These are phyloP conservation scores for Umbilicaria muhlenbergii DNA, from an alignment of 495 filamentous ascomycete species.

Conservation along the genomic window DNA sequence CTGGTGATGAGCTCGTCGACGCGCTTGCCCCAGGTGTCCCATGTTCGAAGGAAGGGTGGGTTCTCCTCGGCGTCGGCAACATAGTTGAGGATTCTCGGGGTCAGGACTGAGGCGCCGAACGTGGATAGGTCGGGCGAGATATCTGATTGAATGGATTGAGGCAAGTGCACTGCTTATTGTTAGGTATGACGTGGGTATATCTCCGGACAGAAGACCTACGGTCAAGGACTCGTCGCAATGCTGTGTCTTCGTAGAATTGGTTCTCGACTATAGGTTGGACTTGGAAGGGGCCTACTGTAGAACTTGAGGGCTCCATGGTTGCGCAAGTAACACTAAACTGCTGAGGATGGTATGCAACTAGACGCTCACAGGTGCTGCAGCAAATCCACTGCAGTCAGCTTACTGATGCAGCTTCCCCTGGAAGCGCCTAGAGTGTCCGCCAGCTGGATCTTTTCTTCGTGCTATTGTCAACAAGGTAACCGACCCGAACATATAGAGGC, in stretches of 20 bases:
- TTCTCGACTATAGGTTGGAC: not conserved
- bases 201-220: not conserved
- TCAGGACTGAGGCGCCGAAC: conserved; percentile 13
- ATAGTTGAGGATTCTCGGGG: conserved; percentile 26
- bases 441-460: too few relatives aligned
- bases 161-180: too few relatives aligned
- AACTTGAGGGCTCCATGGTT: not conserved
- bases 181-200: too few relatives aligned
- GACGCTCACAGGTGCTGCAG: too few relatives aligned
- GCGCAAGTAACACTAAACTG: too few relatives aligned
- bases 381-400: too few relatives aligned
- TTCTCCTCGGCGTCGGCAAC: conserved; percentile 43
- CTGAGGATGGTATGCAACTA: too few relatives aligned
- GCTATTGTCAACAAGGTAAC: too few relatives aligned
- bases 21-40: conserved; percentile 14
- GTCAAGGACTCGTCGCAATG: not conserved
- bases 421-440: too few relatives aligned
- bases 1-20: conserved; percentile 25
- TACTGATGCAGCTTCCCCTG: too few relatives aligned
- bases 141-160: too few relatives aligned
- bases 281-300: conserved; percentile 7
- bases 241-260: conserved; percentile 2
- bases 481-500: too few relatives aligned
- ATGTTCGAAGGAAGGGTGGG: conserved; percentile 34
- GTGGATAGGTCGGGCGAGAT: not conserved